phyloP scores from a whole-genome alignment of 352 stramenopile species.

The Phytopythium mirpurense region DNA sequence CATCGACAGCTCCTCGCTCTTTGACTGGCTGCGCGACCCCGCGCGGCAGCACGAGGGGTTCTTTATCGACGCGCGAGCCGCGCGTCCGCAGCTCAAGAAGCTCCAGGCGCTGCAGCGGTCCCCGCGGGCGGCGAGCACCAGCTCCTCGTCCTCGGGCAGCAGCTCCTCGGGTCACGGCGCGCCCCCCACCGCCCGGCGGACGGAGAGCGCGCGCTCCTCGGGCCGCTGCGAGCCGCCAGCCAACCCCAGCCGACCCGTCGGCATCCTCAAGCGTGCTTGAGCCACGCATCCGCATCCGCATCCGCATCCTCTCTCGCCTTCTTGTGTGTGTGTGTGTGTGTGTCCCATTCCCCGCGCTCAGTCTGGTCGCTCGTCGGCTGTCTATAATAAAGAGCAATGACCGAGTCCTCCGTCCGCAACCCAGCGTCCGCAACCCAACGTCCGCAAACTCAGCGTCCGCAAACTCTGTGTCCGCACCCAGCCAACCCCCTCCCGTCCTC shows the following conservation, averaged over 20 bases:
- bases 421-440: too few species aligned
- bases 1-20: slow-evolving; percentile 66
- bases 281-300: neutral
- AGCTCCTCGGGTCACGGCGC: too few species aligned
- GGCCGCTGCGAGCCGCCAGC: slow-evolving; percentile 10
- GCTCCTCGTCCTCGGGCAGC: neutral
- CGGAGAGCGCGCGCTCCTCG: slow-evolving; percentile 15
- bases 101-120: slow-evolving; percentile 14
- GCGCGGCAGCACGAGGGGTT: slow-evolving; percentile 55
- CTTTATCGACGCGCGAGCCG: slow-evolving; percentile 47
- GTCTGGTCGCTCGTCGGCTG: neutral
- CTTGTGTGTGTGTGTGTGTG: neutral
- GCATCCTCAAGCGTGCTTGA: slow-evolving; percentile 52
- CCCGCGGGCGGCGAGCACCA: neutral
- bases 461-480: too few species aligned
- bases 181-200: too few species aligned
- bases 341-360: too few species aligned
- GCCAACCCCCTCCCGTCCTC: too few species aligned
- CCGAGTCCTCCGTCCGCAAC: too few species aligned
- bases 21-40: slow-evolving; percentile 57
- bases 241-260: slow-evolving; percentile 31
- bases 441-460: too few species aligned
- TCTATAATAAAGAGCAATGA: neutral
- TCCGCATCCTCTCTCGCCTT: neutral
- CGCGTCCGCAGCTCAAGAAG: slow-evolving; percentile 38